Evolutionary conservation across 1,284 basidiomycete species (phyloP).

Genomic region (Heliocybe sulcata): DNA sequence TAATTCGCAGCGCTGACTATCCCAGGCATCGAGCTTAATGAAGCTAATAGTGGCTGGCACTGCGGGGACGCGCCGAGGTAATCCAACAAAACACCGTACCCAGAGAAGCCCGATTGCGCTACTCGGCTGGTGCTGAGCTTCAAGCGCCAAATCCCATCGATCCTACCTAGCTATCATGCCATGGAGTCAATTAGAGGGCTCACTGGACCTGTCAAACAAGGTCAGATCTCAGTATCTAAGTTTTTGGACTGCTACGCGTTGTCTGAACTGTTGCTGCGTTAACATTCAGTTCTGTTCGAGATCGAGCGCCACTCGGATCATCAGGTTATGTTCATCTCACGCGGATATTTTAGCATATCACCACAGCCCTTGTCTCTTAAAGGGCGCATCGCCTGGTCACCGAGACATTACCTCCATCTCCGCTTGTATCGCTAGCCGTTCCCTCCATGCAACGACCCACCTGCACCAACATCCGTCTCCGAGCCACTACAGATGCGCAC

Average conservation of each 20-base stretch:
- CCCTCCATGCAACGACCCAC: conserved; percentile 22
- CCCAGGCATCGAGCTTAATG: neutral
- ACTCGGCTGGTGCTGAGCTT: neutral
- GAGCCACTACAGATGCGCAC: conserved; percentile 26
- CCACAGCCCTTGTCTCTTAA: neutral
- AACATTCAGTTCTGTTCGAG: conserved; percentile 1
- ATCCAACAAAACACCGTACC: conserved; percentile 1
- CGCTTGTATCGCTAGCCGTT: neutral
- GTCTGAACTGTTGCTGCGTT: neutral
- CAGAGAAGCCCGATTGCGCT: neutral
- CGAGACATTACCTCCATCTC: neutral
- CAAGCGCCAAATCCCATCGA: neutral
- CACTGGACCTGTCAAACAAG: conserved; percentile 1
- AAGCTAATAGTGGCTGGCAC: conserved; percentile 1
- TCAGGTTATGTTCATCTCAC: conserved; percentile 1
- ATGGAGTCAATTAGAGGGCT: neutral
- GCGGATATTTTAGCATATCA: neutral
- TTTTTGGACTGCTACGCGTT: neutral
- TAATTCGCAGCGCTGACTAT: neutral
- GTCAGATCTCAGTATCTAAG: conserved; percentile 1
- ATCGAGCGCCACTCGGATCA: conserved; percentile 1
- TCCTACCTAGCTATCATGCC: neutral
- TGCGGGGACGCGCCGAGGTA: neutral
- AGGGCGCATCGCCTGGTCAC: neutral
- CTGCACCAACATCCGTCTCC: conserved; percentile 19